Conservation (phyloP, 768 basidiomycete species). For the Leccinum aurantiacum region DNA sequence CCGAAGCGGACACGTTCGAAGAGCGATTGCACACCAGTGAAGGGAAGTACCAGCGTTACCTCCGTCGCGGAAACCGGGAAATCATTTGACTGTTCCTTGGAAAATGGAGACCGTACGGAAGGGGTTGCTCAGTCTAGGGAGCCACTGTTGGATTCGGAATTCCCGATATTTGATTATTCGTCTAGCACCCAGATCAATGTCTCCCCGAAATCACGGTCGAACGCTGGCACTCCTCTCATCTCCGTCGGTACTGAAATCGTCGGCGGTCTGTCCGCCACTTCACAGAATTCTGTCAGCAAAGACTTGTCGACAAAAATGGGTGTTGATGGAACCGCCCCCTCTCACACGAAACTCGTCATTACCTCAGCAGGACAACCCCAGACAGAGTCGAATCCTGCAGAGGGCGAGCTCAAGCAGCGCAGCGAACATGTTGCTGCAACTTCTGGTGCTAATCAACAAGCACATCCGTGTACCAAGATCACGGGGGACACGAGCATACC, state of each 20-base stretch:
- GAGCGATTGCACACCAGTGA: constrained; percentile 8
- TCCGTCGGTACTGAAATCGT: neutral
- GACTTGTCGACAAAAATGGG: neutral
- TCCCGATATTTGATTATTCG: constrained; percentile 14
- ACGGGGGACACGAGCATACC: constrained; percentile 3
- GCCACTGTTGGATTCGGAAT: neutral
- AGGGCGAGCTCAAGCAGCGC: neutral
- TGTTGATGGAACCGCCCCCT: neutral
- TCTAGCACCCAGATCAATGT: constrained; percentile 17
- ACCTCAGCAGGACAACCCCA: neutral
- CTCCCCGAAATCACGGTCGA: constrained; percentile 9
- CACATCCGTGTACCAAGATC: neutral
- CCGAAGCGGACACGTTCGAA: neutral
- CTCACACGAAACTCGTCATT: neutral
- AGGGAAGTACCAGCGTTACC: constrained; percentile 9
- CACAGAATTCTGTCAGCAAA: neutral
- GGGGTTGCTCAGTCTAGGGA: neutral
- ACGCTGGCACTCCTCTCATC: constrained; percentile 2
- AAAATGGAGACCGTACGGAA: neutral
- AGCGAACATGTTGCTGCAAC: neutral
- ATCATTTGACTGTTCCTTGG: neutral
- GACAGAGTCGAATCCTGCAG: neutral
- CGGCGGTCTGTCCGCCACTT: neutral
- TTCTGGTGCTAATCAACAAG: neutral
- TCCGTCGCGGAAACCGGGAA: neutral